Conservation (phyloP, 768 basidiomycete genomes). For the Hypholoma fasciculare region DNA sequence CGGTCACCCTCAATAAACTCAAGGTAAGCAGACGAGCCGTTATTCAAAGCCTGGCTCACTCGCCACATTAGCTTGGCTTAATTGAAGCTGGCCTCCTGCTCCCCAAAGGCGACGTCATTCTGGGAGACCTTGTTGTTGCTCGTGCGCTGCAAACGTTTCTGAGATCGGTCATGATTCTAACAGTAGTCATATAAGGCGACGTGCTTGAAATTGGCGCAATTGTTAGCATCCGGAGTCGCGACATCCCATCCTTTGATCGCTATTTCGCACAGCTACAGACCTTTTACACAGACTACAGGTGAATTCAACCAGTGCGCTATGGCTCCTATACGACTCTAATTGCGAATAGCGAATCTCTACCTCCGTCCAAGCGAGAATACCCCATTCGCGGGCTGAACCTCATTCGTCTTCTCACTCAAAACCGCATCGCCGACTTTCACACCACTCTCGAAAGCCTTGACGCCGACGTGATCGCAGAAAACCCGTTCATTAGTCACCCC, state of each 20-base stretch:
- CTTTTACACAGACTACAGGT: conserved; percentile 89
- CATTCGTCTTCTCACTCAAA: conserved; percentile 91
- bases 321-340: not conserved
- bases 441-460: conserved; percentile 91
- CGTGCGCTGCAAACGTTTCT: conserved; percentile 47
- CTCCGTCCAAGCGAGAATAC: conserved; percentile 83
- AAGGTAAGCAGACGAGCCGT: conserved; percentile 50
- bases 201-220: conserved; percentile 96
- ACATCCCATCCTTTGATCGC: conserved; percentile 91
- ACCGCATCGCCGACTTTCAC: conserved; percentile 97
- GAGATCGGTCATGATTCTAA: not conserved
- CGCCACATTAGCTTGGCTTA: conserved; percentile 59
- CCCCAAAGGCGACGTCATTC: conserved; percentile 63
- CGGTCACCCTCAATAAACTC: conserved; percentile 63
- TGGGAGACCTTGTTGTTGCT: conserved; percentile 69
- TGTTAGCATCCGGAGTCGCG: conserved; percentile 86
- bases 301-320: conserved; percentile 2
- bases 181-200: conserved; percentile 62
- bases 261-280: conserved; percentile 91
- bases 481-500: conserved; percentile 79
- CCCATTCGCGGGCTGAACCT: conserved; percentile 92
- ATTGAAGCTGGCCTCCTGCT: conserved; percentile 76
- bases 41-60: not conserved
- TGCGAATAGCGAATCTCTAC: conserved; percentile 58
- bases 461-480: conserved; percentile 65